Percentiles rank a stretch among this genome's conserved stretches.
Conservation (phyloP, 495 filamentous ascomycete genomes). For the Podospora fimiseda region DNA sequence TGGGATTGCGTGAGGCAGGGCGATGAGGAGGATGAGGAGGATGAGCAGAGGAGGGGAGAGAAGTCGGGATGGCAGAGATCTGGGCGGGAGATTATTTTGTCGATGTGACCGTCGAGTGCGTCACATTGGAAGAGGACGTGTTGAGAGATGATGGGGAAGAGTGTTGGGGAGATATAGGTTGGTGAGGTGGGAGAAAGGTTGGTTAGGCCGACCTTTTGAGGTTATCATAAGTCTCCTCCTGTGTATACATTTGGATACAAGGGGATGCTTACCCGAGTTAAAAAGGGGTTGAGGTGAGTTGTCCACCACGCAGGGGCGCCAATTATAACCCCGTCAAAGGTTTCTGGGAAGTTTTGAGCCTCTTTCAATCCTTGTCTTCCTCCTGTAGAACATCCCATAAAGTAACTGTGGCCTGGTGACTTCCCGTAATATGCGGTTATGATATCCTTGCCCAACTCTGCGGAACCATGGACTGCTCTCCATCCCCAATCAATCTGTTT, state of each 20-base stretch:
- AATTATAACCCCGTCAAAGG: slow-evolving; percentile 60
- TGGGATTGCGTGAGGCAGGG: slow-evolving; percentile 53
- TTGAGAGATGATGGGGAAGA: slow-evolving; percentile 47
- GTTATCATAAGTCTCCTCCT: slow-evolving; percentile 11
- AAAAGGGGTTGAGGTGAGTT: slow-evolving; percentile 42
- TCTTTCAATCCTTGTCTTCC: slow-evolving; percentile 52
- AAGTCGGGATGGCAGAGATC: slow-evolving; percentile 52
- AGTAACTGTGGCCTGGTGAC: slow-evolving; percentile 45
- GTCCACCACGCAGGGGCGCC: slow-evolving; percentile 36
- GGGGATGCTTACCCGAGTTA: background rate
- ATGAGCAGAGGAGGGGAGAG: slow-evolving; percentile 48
- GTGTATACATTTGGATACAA: too few relatives aligned
- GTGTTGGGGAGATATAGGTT: slow-evolving; percentile 45
- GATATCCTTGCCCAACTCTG: slow-evolving; percentile 36
- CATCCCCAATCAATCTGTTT: slow-evolving; percentile 36
- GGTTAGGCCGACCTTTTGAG: slow-evolving; percentile 30
- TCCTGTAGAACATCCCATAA: slow-evolving; percentile 51
- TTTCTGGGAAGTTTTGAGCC: slow-evolving; percentile 46
- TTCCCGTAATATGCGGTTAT: slow-evolving; percentile 34
- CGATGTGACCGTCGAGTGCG: slow-evolving; percentile 52
- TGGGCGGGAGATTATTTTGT: slow-evolving; percentile 60
- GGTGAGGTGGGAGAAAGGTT: slow-evolving; percentile 38
- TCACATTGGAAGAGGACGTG: slow-evolving; percentile 64
- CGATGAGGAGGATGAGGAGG: slow-evolving; percentile 17
- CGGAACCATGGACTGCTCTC: slow-evolving; percentile 47